These are phyloP conservation scores for Nymphaea colorata DNA, from an alignment of 164 flowering plant species.

Conservation along the genomic window DNA sequence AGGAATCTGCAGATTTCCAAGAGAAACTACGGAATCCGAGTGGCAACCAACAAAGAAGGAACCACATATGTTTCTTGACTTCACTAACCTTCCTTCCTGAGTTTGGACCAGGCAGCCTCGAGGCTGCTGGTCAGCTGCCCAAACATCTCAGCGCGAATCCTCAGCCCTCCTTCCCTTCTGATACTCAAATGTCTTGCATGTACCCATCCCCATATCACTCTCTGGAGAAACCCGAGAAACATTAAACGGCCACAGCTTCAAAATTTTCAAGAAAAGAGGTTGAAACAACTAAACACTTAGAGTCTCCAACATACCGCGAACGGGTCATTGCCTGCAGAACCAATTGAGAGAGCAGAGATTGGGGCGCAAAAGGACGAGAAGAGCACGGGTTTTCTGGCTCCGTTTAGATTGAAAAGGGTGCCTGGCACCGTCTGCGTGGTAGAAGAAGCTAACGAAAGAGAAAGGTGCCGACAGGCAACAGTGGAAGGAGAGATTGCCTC, in stretches of 20 bases:
- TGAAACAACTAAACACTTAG: neutral
- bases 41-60: too few relatives aligned
- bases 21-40: too few relatives aligned
- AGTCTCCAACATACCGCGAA: constrained; percentile 35
- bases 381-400: neutral
- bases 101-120: constrained; percentile 90
- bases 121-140: constrained; percentile 86
- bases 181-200: constrained; percentile 22
- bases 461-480: constrained; percentile 45
- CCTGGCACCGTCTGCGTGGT: neutral
- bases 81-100: constrained; percentile 77
- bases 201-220: constrained; percentile 61
- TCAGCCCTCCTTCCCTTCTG: constrained; percentile 24
- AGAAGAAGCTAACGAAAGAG: constrained; percentile 12
- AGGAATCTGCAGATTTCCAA: too few relatives aligned
- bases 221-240: constrained; percentile 20
- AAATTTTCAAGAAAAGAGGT: neutral
- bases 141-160: constrained; percentile 89
- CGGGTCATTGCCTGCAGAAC: constrained; percentile 23
- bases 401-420: constrained; percentile 4
- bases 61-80: too few relatives aligned
- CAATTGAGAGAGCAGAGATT: constrained; percentile 20
- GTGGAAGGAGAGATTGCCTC: constrained; percentile 39
- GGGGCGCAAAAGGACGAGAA: constrained; percentile 18
- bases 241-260: neutral